Evolutionary conservation across 2,329 filamentous ascomycete genomes (phyloP).

Genomic region (Rutstroemia sydowiana): DNA sequence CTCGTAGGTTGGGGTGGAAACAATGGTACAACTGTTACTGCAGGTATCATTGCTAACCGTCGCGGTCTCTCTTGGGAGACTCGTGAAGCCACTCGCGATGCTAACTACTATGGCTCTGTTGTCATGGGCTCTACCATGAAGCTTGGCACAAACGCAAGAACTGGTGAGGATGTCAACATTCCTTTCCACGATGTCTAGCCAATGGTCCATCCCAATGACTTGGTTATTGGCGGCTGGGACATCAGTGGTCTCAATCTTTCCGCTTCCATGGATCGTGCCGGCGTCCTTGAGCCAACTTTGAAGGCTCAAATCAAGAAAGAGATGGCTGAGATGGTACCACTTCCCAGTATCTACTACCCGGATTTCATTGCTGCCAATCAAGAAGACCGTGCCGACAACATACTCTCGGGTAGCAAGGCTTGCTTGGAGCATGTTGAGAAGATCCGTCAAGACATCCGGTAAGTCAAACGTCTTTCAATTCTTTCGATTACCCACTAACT

Average conservation of each 20-base stretch:
- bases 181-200: conserved; percentile 91
- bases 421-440: conserved; percentile 83
- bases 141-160: conserved; percentile 80
- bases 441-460: conserved; percentile 86
- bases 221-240: conserved; percentile 94
- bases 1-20: conserved; percentile 96
- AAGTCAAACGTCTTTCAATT: conserved; percentile 24
- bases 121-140: conserved; percentile 97
- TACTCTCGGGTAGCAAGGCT: conserved; percentile 77
- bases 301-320: conserved; percentile 89
- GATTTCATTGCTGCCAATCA: conserved; percentile 99
- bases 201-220: conserved; percentile 95
- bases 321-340: conserved; percentile 79
- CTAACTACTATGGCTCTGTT: conserved; percentile 98
- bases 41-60: conserved; percentile 93
- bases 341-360: conserved; percentile 96
- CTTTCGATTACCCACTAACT: neutral
- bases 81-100: conserved; percentile 72
- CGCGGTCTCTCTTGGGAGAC: conserved; percentile 85
- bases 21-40: conserved; percentile 95
- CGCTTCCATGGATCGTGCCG: conserved; percentile 88
- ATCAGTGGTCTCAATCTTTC: conserved; percentile 88
- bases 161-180: conserved; percentile 85
- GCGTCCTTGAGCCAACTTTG: conserved; percentile 89
- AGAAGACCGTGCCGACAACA: conserved; percentile 89